These are phyloP conservation scores for Quercus tomentella DNA, from an alignment of 331 rosid genomes.

Conservation along the genomic window DNA sequence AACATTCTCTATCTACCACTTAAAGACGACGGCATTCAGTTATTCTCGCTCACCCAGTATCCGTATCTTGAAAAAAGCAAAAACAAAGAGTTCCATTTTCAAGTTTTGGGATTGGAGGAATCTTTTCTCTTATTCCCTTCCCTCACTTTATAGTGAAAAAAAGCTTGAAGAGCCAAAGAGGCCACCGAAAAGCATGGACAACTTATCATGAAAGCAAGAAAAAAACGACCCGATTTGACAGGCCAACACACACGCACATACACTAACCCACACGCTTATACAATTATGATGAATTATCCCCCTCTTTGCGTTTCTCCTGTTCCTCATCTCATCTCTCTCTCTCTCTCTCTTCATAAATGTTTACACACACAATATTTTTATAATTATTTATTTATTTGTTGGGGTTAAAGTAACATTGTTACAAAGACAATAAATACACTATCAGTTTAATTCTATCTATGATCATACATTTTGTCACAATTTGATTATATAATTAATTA, in stretches of 20 bases:
- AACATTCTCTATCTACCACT: conserved; percentile 42
- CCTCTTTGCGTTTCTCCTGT: background rate
- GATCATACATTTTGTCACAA: too few species aligned
- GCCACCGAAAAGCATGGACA: conserved; percentile 96
- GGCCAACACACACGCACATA: conserved; percentile 71
- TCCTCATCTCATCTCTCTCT: too few species aligned
- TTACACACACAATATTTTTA: too few species aligned
- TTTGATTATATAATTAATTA: too few species aligned
- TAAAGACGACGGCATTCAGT: conserved; percentile 55
- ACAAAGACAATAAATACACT: too few species aligned
- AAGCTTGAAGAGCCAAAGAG: conserved; percentile 51
- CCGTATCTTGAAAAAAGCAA: conserved; percentile 52
- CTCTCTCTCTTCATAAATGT: too few species aligned
- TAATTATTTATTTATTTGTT: too few species aligned
- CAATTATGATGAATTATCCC: background rate
- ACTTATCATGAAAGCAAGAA: conserved; percentile 95
- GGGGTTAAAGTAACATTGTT: too few species aligned
- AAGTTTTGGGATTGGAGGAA: conserved; percentile 86
- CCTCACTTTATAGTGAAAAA: conserved; percentile 49
- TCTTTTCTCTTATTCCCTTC: conserved; percentile 34
- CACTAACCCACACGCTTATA: conserved; percentile 10
- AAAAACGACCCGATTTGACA: conserved; percentile 78
- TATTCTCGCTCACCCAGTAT: conserved; percentile 26
- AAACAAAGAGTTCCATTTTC: conserved; percentile 53
- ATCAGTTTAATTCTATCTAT: too few species aligned